Percentiles rank a stretch among this genome's conserved stretches.
These are phyloP conservation scores for Piper betle DNA, from an alignment of 164 flowering plant genomes.

Conservation along the genomic window DNA sequence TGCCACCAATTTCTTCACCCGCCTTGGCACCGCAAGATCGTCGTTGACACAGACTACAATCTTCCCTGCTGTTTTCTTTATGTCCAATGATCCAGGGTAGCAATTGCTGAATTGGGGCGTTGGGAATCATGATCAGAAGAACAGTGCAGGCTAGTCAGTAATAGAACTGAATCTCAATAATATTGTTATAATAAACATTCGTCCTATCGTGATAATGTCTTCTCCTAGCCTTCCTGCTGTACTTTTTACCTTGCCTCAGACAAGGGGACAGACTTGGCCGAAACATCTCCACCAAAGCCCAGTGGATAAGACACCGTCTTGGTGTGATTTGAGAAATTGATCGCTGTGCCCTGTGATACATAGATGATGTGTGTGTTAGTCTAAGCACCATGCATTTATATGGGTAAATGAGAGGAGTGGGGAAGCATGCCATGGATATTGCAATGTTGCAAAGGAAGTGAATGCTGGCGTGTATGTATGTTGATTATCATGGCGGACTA, in stretches of 20 bases:
- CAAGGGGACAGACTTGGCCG: constrained; percentile 31
- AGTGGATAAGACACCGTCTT: constrained; percentile 33
- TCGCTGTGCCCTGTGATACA: constrained; percentile 43
- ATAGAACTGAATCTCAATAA: too few species aligned
- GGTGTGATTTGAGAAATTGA: constrained; percentile 54
- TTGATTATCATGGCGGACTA: not conserved
- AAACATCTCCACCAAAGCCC: constrained; percentile 38
- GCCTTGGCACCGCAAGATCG: constrained; percentile 24
- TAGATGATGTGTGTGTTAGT: not conserved
- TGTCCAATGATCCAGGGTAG: constrained; percentile 66
- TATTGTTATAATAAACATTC: not conserved
- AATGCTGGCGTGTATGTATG: not conserved
- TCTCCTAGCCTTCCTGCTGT: not conserved
- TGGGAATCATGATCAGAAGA: not conserved
- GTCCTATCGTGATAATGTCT: not conserved
- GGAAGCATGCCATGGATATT: too few species aligned
- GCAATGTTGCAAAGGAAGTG: not conserved
- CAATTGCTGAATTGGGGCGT: constrained; percentile 42
- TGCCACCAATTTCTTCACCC: constrained; percentile 45
- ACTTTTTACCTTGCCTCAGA: constrained; percentile 55
- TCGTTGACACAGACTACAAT: constrained; percentile 43
- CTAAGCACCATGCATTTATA: not conserved
- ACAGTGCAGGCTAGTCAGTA: not conserved
- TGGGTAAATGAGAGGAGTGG: not conserved
- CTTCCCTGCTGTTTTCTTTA: constrained; percentile 40